Evolutionary conservation across 2,329 filamentous ascomycete species (phyloP).

Genomic region (Nannizziopsis barbatae): DNA sequence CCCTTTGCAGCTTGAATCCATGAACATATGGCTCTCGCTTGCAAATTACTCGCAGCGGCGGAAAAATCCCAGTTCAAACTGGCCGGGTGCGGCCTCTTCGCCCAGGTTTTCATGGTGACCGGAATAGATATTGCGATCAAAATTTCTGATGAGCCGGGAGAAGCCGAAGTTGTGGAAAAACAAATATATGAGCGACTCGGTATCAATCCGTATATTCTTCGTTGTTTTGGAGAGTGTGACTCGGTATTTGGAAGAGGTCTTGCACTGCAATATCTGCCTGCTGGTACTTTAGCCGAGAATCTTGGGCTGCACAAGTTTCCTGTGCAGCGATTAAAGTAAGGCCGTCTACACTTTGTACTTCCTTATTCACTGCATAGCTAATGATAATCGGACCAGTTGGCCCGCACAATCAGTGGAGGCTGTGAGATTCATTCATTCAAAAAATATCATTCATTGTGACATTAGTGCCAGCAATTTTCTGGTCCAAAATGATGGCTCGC

Average conservation of each 20-base stretch:
- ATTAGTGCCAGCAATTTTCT: slow-evolving; percentile 9
- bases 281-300: not conserved
- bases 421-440: slow-evolving; percentile 9
- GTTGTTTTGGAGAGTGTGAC: not conserved
- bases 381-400: not conserved
- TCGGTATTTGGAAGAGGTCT: not conserved
- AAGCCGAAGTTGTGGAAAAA: not conserved
- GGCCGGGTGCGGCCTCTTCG: not conserved
- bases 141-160: not conserved
- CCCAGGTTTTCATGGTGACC: not conserved
- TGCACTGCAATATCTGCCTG: not conserved
- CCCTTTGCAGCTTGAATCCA: too few species aligned
- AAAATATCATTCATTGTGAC: slow-evolving; percentile 9
- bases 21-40: too few species aligned
- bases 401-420: slow-evolving; percentile 6
- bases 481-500: not conserved
- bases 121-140: not conserved
- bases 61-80: not conserved
- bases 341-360: not conserved
- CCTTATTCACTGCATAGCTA: not conserved
- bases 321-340: not conserved
- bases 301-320: not conserved
- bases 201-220: not conserved
- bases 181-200: not conserved
- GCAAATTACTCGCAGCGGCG: not conserved